Percentiles rank a stretch among this genome's conserved stretches.
These are phyloP conservation scores for Flaveria trinervia DNA, from an alignment of 129 eudicot genomes.

Conservation along the genomic window DNA sequence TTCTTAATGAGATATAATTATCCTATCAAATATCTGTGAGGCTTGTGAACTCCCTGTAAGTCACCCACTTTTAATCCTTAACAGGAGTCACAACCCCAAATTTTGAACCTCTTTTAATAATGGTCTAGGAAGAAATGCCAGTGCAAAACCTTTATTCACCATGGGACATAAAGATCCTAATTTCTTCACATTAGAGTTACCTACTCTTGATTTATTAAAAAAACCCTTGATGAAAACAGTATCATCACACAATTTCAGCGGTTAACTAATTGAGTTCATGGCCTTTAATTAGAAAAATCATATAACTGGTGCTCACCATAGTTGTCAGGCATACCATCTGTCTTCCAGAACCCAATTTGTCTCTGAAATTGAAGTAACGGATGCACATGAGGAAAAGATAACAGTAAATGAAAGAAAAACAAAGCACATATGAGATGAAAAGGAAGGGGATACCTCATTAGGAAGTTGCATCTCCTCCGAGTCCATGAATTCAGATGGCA, in stretches of 20 bases:
- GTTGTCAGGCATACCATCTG: conserved; percentile 49
- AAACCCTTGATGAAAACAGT: not conserved
- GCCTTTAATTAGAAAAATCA: too few relatives aligned
- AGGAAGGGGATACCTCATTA: conserved; percentile 50
- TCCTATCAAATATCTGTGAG: too few relatives aligned
- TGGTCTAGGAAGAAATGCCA: not conserved
- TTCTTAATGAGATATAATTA: not conserved
- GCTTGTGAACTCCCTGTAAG: too few relatives aligned
- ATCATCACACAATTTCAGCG: not conserved
- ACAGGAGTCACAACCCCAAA: not conserved
- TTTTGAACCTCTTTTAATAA: not conserved
- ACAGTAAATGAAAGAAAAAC: not conserved
- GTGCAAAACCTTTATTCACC: not conserved
- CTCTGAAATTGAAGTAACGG: conserved; percentile 50
- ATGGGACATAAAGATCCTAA: too few relatives aligned
- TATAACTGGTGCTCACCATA: conserved; percentile 21
- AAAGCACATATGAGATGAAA: not conserved
- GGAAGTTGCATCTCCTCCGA: conserved; percentile 46
- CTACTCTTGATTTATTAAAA: not conserved
- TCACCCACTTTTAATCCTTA: too few relatives aligned
- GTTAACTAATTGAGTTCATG: too few relatives aligned
- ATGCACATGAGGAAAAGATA: conserved; percentile 21
- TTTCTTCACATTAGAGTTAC: not conserved
- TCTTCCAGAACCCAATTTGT: conserved; percentile 73
- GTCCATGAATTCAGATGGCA: too few relatives aligned